A percentile compares a stretch with the other conserved stretches of the same genome.
Evolutionary conservation across 805 yeast species (phyloP).

Genomic region (Candida ponderosae): DNA sequence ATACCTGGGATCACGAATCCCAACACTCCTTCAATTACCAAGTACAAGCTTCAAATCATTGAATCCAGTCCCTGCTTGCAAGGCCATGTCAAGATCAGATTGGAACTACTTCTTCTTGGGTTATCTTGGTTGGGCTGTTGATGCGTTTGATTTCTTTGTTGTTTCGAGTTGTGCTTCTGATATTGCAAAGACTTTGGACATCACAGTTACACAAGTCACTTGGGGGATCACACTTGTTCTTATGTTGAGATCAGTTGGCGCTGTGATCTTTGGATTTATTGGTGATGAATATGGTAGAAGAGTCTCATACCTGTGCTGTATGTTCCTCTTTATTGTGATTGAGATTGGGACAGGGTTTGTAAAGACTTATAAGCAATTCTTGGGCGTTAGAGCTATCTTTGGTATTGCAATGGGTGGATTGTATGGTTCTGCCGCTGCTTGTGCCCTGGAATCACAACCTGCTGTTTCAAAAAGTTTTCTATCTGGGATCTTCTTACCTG

Average conservation of each 20-base stretch:
- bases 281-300: slow-evolving; percentile 63
- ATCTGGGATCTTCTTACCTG: slow-evolving; percentile 51
- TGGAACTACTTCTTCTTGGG: slow-evolving; percentile 60
- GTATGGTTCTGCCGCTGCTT: slow-evolving; percentile 57
- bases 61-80: slow-evolving; percentile 38
- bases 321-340: slow-evolving; percentile 41
- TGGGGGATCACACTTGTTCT: slow-evolving; percentile 71
- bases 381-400: slow-evolving; percentile 55
- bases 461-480: slow-evolving; percentile 49
- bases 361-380: slow-evolving; percentile 47
- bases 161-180: slow-evolving; percentile 47
- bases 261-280: slow-evolving; percentile 52
- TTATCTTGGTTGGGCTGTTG: slow-evolving; percentile 62
- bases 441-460: slow-evolving; percentile 63
- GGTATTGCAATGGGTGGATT: slow-evolving; percentile 71
- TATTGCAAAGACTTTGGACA: slow-evolving; percentile 41
- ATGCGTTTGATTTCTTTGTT: slow-evolving; percentile 63
- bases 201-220: slow-evolving; percentile 41
- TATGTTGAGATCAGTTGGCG: slow-evolving; percentile 65
- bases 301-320: slow-evolving; percentile 52
- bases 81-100: slow-evolving; percentile 27
- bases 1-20: slow-evolving; percentile 18
- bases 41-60: slow-evolving; percentile 18
- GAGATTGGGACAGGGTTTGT: slow-evolving; percentile 65
- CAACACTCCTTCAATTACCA: slow-evolving; percentile 19